Evolutionary conservation across 2,329 filamentous ascomycete genomes (phyloP), one percentile per base, ranked within the genome.

Genomic region (Botrytis paeoniae): DNA sequence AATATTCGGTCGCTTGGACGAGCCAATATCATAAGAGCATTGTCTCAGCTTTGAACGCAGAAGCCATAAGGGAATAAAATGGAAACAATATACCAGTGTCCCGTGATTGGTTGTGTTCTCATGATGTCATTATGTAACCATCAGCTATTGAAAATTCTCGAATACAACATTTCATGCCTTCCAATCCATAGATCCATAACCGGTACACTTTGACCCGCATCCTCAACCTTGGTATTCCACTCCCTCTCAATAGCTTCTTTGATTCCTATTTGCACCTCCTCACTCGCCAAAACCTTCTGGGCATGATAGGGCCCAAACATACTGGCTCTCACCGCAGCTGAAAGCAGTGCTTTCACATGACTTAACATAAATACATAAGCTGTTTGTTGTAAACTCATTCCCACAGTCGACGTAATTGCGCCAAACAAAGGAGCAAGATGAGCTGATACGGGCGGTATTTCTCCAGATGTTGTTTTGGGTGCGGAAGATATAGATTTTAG

Each of bases 121-220:
- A 54, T 54, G 37, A 41, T 57, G 22, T 57, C 22, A 39, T 51
- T 39, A 43, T 59, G 32, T 29, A 57, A 39, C 37, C 12, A 63
- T 80, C 79, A 95, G 78, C 92, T 95, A 82, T 96, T 96, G 80
- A 96, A 96, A 71, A 96, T 95, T 78, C 93, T 89, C 73, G 92
- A 95, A 81, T 96, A 96, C 76, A 96, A 81, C 80, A 93, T 84
- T 85, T 96, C 93, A 81, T 96, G 93, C 80, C 93, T 86, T 5
- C 93, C 93, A 79, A 94, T 86, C 93, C 93, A 96, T 45, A 96
- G 81, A 83, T 96, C 93, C 87, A 95, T 90, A 2, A 90, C 87
- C 1, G 93, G 93, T 75, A 94, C 90, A 72, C 85, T 89, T 84
- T 95, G 92, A 8, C 91, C 92, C 5, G 93, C 92, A 75, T 91